Base-by-base conservation (phyloP, 345 rosid species). In the Eucalyptus regnans region DNA sequence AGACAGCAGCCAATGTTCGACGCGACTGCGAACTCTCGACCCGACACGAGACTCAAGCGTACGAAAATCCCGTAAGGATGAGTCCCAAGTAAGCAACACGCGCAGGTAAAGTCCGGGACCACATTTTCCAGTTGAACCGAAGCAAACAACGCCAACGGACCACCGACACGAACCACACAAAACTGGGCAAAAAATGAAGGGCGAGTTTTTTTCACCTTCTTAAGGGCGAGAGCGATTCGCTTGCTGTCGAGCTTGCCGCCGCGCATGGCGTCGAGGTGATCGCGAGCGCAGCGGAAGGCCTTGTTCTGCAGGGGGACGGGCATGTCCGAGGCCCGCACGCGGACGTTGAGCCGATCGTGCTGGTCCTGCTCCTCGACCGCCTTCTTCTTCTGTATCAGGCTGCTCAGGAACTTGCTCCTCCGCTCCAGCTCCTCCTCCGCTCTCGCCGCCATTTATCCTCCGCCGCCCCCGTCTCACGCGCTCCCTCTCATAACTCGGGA, bases 381-480 rank as follows among this genome's bases (percentile, higher is more conserved):
- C 90, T 95, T 97, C 96, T 97, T 97, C 93, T 94, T 97, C 95
- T 96, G 97, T 91, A 98, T 98, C 91, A 98, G 92, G 89, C 98
- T 93, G 93, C 41, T 97, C 92, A 98, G 90, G 92, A 95, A 97
- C 94, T 93, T 95, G 95, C 98, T 98, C 88, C 99, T 89, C 90
- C 99, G 94, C 97, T 97, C 99, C 81, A 98, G 89, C 89, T 98
- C 99, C 93, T 92, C 88, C 91, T 95, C 98, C 48, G 97, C 98
- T 76, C 95, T 96, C 64, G 48, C 90, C 86, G 87, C 87, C 62
- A 58, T 58, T 0, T 56, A 22, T 56, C 29, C 4, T 86, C 31
- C 25, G 49, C 31, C 58, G 58, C 58, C 58, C 87, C 60, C 48
- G 31, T 56, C 87, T 51, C 64, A 60, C 46, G 48, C 48, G 56